Base-by-base conservation (phyloP, 495 filamentous ascomycete genomes). In the Cryomyces minteri region DNA sequence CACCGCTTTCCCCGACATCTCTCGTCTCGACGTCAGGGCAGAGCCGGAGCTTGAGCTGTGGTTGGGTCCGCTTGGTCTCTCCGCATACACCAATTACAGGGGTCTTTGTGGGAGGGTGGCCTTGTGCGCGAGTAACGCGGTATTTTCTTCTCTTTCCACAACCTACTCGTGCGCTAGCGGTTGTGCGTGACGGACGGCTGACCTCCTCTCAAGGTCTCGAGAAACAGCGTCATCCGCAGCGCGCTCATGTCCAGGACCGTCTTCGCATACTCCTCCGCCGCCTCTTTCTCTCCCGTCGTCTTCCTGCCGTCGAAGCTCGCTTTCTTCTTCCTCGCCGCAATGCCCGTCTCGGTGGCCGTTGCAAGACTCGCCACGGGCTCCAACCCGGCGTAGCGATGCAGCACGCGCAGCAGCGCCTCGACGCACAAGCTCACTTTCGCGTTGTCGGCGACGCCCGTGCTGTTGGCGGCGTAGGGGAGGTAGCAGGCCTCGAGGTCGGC, bases 401-500 rank as follows among this genome's bases (percentile, higher is more conserved):
- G 54, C 4, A 80, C 60, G 39, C 77, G 68, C 43, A 88, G 50
- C 45, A 92, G 57, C 0, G 68, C 67, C 60, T 98, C 88, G 0
- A 94, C 58, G 43, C 84, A 55, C 4, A 94, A 61, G 4, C 79
- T 80, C 32, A 94, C 67, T 60, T 86, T 88, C 4, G 81, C 77
- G 54, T 95, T 94, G 41, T 92, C 84, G 5, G 68, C 69, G 0
- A 70, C 59, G 5, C 67, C 73, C 5, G 70, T 59, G 0, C 69
- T 76, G 40, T 72, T 77, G 0, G 88, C 84, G 1, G 77, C 61
- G 44, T 69, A 84, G 0, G 84, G 86, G 2, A 93, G 66, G 54
- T 76, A 92, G 54, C 73, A 77, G 39, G 65, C 47, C 48, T 82
- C 71, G 25, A 94, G 60, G 4, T 52, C 55, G 2, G 50, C 51